Evolutionary conservation across 75 land plant species (phyloP), one percentile per base, ranked within the genome.

Genomic region (Ceratopteris richardii): DNA sequence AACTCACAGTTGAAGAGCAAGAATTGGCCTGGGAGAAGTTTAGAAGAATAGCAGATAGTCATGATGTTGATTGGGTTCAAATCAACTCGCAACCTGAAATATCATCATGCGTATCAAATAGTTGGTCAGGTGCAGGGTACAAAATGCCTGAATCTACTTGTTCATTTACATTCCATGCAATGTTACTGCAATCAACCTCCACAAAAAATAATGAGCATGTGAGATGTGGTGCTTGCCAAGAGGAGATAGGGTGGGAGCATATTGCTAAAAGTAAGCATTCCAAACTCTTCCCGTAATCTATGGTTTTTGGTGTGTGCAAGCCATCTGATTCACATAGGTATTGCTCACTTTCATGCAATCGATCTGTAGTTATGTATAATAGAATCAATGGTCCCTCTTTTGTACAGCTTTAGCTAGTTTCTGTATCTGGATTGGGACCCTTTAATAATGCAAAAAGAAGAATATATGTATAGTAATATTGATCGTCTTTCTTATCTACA

Each of bases 1-100:
- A 77, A 63, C 86, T 95, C 0, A 71, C 96, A 9, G 81, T 83
- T 64, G 99, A 95, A 68, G 99, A 95, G 52, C 80, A 83, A 65
- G 83, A 76, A 12, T 51, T 80, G 76, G 99, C 99, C 11, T 90
- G 91, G 99, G 85, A 82, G 54, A 71, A 64, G 23, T 86, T 67
- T 52, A 62, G 44, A 50, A 72, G 44, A 57, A 58, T 73, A 17
- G 14, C 81, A 22, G 86, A 80, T 40, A 39, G 30, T 25, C 13
- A 56, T 20, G 26, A 22, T 42, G 30, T 22, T 57, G 57, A 63
- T 7, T 51, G 57, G 56, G 20, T 53, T 5, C 31, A 31, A 23
- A 59, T 52, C 27, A 21, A 46, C 5, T 2, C 29, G 24, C 28
- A 23, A 26, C 27, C 2, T 4, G 29, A 52, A 20, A 46, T 17